These are phyloP conservation scores for Xylariaceae sp. DNA, from an alignment of 2,329 filamentous ascomycete species.

Conservation along the genomic window DNA sequence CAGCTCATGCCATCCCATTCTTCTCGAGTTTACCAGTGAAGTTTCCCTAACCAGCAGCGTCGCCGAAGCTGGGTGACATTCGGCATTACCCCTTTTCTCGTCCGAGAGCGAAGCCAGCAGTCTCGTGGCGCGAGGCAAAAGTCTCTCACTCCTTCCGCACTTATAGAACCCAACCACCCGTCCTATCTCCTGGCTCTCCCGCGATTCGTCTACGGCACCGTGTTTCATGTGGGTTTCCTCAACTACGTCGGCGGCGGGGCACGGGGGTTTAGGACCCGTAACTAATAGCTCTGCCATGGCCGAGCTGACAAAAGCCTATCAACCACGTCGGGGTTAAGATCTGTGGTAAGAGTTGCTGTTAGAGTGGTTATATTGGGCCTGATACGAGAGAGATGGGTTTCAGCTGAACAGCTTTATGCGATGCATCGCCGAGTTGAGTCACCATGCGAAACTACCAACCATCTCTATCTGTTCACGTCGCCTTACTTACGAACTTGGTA, in stretches of 20 bases:
- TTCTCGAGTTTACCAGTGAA: not conserved
- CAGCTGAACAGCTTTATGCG: too few relatives aligned
- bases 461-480: too few relatives aligned
- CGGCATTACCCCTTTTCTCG: constrained; percentile 16
- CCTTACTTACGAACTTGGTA: too few relatives aligned
- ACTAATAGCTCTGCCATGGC: too few relatives aligned
- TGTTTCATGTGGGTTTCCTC: constrained; percentile 2
- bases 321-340: too few relatives aligned
- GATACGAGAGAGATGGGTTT: too few relatives aligned
- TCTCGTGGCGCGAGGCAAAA: constrained; percentile 2
- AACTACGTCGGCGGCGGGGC: not conserved
- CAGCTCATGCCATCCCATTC: not conserved
- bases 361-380: too few relatives aligned
- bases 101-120: constrained; percentile 10
- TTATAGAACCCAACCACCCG: not conserved
- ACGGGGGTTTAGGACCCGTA: not conserved
- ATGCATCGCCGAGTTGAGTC: too few relatives aligned
- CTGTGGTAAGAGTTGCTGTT: too few relatives aligned
- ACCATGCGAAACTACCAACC: too few relatives aligned
- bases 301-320: too few relatives aligned
- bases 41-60: not conserved
- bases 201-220: constrained; percentile 6
- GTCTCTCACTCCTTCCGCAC: not conserved
- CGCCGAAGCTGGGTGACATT: constrained; percentile 1
- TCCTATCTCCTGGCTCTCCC: not conserved